Evolutionary conservation across 1,139 yeast species (phyloP), one percentile per base, ranked within the genome.

Genomic region (Candida labiduridarum): DNA sequence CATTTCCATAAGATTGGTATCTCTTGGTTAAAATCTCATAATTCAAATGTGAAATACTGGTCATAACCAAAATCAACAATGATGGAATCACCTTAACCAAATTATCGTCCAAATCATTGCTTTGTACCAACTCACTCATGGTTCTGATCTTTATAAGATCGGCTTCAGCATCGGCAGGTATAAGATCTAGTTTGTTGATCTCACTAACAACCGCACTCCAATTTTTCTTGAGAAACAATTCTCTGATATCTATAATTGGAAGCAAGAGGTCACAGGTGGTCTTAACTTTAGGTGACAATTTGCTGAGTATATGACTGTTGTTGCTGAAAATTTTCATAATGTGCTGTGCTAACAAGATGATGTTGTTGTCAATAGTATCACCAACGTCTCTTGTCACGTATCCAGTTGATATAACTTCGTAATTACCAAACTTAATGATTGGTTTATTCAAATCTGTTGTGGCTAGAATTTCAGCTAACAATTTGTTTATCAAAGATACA

Each of bases 51-150:
- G 87, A 81, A 50, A 89, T 79, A 62, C 92, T 83, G 18, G 87
- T 82, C 96, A 94, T 88, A 4, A 87, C 83, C 72, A 91, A 85
- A 29, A 92, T 79, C 57, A 95, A 77, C 55, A 94, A 68, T 45
- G 85, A 82, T 3, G 99, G 96, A 49, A 94, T 80, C 54, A 87
- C 89, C 64, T 89, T 85, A 44, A 91, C 80, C 46, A 94, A 74
- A 55, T 85, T 79, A 56, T 86, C 91, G 63, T 89, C 87, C 56
- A 87, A 71, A 42, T 79, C 76, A 38, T 80, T 74, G 44, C 60
- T 63, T 46, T 68, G 69, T 19, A 76, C 67, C 44, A 78, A 72
- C 30, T 82, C 83, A 39, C 77, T 74, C 51, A 67, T 61, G 38
- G 62, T 62, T 59, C 80, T 66, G 43, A 76, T 71, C 46, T 66